phyloP scores from a whole-genome alignment of 2,329 filamentous ascomycete species.

The Nigrograna mackinnonii region DNA sequence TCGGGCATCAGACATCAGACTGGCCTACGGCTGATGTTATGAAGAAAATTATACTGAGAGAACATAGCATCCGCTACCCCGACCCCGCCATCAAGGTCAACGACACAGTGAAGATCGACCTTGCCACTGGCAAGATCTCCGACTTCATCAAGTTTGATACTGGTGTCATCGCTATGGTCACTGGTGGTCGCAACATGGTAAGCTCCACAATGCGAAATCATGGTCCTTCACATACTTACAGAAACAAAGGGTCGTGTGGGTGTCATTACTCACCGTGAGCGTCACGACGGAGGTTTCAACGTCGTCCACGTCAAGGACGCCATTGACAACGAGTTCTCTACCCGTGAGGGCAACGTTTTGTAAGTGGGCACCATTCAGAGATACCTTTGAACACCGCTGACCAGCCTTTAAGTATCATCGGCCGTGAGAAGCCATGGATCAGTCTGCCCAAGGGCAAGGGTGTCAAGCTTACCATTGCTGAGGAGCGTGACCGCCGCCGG shows the following conservation, averaged over 20 bases:
- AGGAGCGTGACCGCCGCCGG: constrained; percentile 98
- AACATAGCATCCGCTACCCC: constrained; percentile 92
- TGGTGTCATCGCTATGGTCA: constrained; percentile 96
- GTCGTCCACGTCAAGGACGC: constrained; percentile 99
- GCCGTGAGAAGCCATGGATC: constrained; percentile 98
- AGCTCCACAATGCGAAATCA: background rate
- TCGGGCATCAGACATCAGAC: constrained; percentile 95
- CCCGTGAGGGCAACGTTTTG: constrained; percentile 99
- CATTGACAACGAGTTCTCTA: constrained; percentile 99
- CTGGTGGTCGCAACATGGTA: constrained; percentile 98
- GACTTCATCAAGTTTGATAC: constrained; percentile 99
- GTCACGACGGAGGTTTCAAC: constrained; percentile 99
- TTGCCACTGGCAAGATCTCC: constrained; percentile 94
- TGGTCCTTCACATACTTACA: background rate
- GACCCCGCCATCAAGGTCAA: constrained; percentile 99
- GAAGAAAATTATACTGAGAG: constrained; percentile 44
- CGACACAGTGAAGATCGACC: constrained; percentile 99
- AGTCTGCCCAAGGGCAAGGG: constrained; percentile 99
- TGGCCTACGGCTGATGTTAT: constrained; percentile 78
- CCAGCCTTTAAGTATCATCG: constrained; percentile 87
- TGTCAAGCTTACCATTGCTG: constrained; percentile 96
- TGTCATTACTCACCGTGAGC: constrained; percentile 99
- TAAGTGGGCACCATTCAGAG: constrained; percentile 25
- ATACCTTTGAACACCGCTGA: constrained; percentile 15
- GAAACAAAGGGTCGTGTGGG: constrained; percentile 80